phyloP scores from a whole-genome alignment of 164 flowering plant genomes.

The Stephania japonica region DNA sequence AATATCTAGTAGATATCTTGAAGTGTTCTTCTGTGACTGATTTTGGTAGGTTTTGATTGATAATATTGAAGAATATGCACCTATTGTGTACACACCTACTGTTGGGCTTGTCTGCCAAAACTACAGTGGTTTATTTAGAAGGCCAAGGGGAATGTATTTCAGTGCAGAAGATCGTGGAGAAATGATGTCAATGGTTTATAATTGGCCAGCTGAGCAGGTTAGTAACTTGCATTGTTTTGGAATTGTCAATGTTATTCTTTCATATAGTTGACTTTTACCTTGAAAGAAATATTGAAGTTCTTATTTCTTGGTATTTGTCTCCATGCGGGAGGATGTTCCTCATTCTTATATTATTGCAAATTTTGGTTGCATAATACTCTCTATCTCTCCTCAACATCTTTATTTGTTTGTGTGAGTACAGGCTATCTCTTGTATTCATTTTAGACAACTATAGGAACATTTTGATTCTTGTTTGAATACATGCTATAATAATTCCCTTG shows the following conservation, averaged over 20 bases:
- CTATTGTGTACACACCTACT: conserved; percentile 94
- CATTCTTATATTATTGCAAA: not conserved
- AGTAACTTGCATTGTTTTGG: not conserved
- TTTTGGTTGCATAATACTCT: not conserved
- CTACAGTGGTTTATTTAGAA: conserved; percentile 88
- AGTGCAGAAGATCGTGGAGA: conserved; percentile 96
- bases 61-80: conserved; percentile 94
- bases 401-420: too few relatives aligned
- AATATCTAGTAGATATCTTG: not conserved
- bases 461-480: too few relatives aligned
- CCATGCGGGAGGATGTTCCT: not conserved
- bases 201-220: conserved; percentile 99
- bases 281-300: not conserved
- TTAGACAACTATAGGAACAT: too few relatives aligned
- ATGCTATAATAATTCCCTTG: too few relatives aligned
- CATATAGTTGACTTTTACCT: not conserved
- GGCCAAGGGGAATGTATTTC: conserved; percentile 98
- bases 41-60: conserved; percentile 72
- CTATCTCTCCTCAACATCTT: too few relatives aligned
- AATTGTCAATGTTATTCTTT: not conserved
- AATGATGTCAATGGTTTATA: conserved; percentile 96
- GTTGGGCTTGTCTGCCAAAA: conserved; percentile 98
- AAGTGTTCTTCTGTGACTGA: not conserved
- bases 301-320: not conserved
- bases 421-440: too few relatives aligned